Base-by-base conservation (phyloP, 208 protist species). In the Phytomonas sp. region DNA sequence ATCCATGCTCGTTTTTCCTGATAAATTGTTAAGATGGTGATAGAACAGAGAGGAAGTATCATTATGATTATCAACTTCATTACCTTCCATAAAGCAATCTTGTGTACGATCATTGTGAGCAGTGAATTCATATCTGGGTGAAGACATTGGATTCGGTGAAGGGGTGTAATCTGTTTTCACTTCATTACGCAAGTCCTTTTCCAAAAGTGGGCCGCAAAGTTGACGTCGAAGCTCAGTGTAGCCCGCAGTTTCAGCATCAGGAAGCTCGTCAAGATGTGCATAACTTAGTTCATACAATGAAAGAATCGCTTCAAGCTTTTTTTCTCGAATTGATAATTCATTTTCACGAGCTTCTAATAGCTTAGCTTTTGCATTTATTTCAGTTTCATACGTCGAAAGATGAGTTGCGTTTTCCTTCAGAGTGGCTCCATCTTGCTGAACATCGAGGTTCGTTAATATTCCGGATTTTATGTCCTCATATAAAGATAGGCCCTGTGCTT, bases 241-340 rank as follows among this genome's bases (percentile, higher is more conserved):
- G 29, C 61, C 61, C 26, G 45, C 11, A 26, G 10, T 56, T 56
- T 56, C 16, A 56, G 45, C 45, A 37, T 64, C 67, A 30, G 73
- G 74, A 7, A 95, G 64, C 52, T 76, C 36, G 74, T 95, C 87
- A 14, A 95, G 72, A 65, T 83, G 77, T 61, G 83, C 79, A n/a
- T 87, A 71, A 12, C 86, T 93, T 31, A 95, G 76, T 59, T 91
- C 91, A 65, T 95, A 95, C n/a, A 95, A 74, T 26, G 76, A 59
- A 61, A 95, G 70, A 26, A 95, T 74, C 0, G 81, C 67, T 45
- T 83, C 75, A 19, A 95, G 69, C 61, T 95, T 93, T 36, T 77
- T 75, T 74, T 95, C 91, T 33, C 87, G 78, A 69, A 81, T 80
- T 1, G 52, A 30, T 60, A 94, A 70, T 52, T 70, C 63, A 33